Evolutionary conservation across 176 grass and related monocot genomes (phyloP).

Genomic region (Typha latifolia): DNA sequence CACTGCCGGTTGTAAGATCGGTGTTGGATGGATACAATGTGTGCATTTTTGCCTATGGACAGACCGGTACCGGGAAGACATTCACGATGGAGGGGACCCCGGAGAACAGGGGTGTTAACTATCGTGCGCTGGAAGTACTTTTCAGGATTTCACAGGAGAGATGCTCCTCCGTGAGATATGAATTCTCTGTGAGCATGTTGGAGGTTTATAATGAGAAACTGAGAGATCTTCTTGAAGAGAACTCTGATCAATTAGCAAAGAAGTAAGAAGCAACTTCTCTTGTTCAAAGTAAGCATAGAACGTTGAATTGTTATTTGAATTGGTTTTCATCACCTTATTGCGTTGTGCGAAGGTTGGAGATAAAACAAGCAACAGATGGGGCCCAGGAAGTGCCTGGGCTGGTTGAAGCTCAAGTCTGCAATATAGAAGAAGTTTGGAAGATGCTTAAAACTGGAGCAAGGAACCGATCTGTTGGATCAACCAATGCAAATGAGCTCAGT

Average conservation of each 20-base stretch:
- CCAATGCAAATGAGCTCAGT: constrained; percentile 79
- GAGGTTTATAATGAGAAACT: constrained; percentile 99
- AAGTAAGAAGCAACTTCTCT: constrained; percentile 30
- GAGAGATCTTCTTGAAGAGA: constrained; percentile 65
- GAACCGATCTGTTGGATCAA: constrained; percentile 90
- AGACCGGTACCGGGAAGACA: constrained; percentile 87
- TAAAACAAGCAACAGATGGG: constrained; percentile 74
- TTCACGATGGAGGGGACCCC: constrained; percentile 93
- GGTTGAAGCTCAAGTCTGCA: constrained; percentile 48
- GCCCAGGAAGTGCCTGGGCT: constrained; percentile 79
- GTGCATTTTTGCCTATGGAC: constrained; percentile 95
- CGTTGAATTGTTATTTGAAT: background rate
- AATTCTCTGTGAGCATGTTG: constrained; percentile 75
- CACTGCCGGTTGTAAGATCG: constrained; percentile 61
- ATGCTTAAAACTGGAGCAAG: constrained; percentile 58
- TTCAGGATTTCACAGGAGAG: constrained; percentile 48
- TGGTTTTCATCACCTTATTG: constrained; percentile 2
- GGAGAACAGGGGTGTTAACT: constrained; percentile 88
- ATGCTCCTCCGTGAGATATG: constrained; percentile 34
- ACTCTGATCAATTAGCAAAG: constrained; percentile 41
- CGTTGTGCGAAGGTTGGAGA: constrained; percentile 68
- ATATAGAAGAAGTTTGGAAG: constrained; percentile 65
- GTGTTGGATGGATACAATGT: constrained; percentile 94
- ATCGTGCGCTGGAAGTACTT: constrained; percentile 81
- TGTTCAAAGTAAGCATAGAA: background rate